A percentile compares a stretch with the other conserved stretches of the same genome.
These are phyloP conservation scores for Annulohypoxylon truncatum DNA, from an alignment of 2,329 filamentous ascomycete genomes.

Conservation along the genomic window DNA sequence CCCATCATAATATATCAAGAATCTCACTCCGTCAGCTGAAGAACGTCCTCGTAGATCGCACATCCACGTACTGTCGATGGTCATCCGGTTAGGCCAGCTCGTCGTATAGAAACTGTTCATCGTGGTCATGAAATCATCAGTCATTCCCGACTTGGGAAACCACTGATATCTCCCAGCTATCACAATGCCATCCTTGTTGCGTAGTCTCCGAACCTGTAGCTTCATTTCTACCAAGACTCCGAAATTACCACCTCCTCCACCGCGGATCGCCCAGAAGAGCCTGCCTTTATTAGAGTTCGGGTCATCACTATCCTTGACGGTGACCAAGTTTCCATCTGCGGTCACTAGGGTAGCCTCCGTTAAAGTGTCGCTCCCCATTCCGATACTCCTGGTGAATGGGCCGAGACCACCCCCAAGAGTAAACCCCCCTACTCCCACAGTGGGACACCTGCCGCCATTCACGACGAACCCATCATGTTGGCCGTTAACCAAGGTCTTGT, in stretches of 20 bases:
- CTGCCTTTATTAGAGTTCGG: slow-evolving; percentile 34
- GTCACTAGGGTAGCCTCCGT: slow-evolving; percentile 52
- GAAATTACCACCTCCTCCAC: slow-evolving; percentile 56
- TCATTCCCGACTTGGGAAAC: neutral
- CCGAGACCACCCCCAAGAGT: slow-evolving; percentile 54
- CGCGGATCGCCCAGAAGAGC: slow-evolving; percentile 56
- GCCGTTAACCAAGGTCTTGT: neutral
- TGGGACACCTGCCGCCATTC: slow-evolving; percentile 51
- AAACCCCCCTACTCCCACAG: slow-evolving; percentile 55
- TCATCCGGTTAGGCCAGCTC: neutral
- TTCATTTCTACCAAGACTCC: slow-evolving; percentile 53
- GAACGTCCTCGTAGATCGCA: neutral
- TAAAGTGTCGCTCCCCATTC: slow-evolving; percentile 53
- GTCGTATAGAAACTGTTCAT: neutral
- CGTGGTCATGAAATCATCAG: neutral
- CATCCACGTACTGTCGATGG: neutral
- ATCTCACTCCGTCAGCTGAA: neutral
- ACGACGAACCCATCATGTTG: slow-evolving; percentile 32
- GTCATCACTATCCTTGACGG: slow-evolving; percentile 31
- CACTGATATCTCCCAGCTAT: neutral
- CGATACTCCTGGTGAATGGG: slow-evolving; percentile 51
- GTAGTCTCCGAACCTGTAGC: slow-evolving; percentile 20
- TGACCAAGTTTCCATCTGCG: slow-evolving; percentile 41
- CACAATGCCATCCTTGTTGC: neutral
- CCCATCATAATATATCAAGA: neutral